Evolutionary conservation across 768 basidiomycete genomes (phyloP).

Genomic region (Sarcodon sp.): DNA sequence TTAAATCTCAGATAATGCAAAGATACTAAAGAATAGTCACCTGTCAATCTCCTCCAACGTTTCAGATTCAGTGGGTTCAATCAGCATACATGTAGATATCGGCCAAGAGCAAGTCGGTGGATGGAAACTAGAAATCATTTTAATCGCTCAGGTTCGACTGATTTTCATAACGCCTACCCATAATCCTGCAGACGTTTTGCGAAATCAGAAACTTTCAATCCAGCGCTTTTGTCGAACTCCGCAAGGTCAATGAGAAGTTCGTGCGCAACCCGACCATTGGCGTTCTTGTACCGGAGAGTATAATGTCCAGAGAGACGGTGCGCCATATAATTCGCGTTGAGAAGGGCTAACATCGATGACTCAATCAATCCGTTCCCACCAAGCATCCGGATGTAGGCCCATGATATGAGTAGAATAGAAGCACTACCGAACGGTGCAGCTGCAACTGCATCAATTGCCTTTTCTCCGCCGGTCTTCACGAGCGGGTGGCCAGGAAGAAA

Average conservation of each 20-base stretch:
- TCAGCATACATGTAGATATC: slow-evolving; percentile 92
- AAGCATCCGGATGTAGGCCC: slow-evolving; percentile 99
- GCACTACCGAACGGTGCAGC: slow-evolving; percentile 92
- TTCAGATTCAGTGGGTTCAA: slow-evolving; percentile 97
- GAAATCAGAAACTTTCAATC: slow-evolving; percentile 89
- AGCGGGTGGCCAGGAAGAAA: slow-evolving; percentile 89
- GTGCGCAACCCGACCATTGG: slow-evolving; percentile 87
- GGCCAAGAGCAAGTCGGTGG: slow-evolving; percentile 99
- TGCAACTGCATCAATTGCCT: slow-evolving; percentile 78
- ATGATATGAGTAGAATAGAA: slow-evolving; percentile 90
- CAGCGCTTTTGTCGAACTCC: slow-evolving; percentile 86
- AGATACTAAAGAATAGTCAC: slow-evolving; percentile 18
- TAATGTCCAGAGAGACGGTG: slow-evolving; percentile 76
- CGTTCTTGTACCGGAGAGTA: slow-evolving; percentile 80
- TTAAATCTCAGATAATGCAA: neutral
- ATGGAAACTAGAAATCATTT: slow-evolving; percentile 84
- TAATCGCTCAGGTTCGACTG: neutral
- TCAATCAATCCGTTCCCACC: slow-evolving; percentile 83
- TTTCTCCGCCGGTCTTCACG: slow-evolving; percentile 47
- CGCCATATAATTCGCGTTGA: slow-evolving; percentile 98
- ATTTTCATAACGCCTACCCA: neutral
- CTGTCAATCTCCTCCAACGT: slow-evolving; percentile 86
- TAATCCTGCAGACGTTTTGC: slow-evolving; percentile 86
- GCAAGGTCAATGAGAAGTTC: slow-evolving; percentile 92
- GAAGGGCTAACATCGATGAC: slow-evolving; percentile 76